Evolutionary conservation across 164 flowering plant genomes (phyloP).

Genomic region (Platanus orientalis): DNA sequence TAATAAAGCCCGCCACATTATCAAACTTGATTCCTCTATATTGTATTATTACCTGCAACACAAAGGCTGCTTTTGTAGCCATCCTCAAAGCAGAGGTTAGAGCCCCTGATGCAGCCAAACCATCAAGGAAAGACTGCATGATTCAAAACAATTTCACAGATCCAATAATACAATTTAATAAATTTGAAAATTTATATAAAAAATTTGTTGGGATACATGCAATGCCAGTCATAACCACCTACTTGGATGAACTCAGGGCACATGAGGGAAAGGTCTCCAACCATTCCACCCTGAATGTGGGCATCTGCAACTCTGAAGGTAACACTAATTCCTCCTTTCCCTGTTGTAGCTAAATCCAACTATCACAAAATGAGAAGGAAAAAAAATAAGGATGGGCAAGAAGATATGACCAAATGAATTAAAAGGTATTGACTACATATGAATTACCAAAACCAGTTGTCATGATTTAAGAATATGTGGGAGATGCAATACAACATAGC

Average conservation of each 20-base stretch:
- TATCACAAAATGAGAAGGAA: constrained; percentile 19
- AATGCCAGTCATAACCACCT: neutral
- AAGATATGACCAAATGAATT: neutral
- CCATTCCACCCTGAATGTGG: constrained; percentile 81
- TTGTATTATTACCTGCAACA: no score
- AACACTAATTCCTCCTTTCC: constrained; percentile 62
- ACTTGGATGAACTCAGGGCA: constrained; percentile 81
- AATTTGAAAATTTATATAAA: neutral
- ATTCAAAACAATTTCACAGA: constrained; percentile 1
- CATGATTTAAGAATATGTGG: neutral
- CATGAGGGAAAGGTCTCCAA: constrained; percentile 82
- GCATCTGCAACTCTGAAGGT: constrained; percentile 79
- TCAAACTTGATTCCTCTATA: no score
- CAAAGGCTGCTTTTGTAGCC: constrained; percentile 37
- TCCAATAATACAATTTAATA: neutral
- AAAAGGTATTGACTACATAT: neutral
- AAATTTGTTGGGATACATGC: constrained; percentile 3
- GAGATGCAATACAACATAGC: neutral
- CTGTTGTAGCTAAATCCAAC: constrained; percentile 73
- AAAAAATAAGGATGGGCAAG: no score
- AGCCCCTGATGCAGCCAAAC: constrained; percentile 44
- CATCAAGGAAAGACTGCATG: constrained; percentile 38
- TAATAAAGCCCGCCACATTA: no score
- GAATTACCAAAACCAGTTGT: neutral
- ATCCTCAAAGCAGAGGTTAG: constrained; percentile 36